Evolutionary conservation across 352 stramenopile genomes (phyloP).

Genomic region (Globisporangium cystogenes): DNA sequence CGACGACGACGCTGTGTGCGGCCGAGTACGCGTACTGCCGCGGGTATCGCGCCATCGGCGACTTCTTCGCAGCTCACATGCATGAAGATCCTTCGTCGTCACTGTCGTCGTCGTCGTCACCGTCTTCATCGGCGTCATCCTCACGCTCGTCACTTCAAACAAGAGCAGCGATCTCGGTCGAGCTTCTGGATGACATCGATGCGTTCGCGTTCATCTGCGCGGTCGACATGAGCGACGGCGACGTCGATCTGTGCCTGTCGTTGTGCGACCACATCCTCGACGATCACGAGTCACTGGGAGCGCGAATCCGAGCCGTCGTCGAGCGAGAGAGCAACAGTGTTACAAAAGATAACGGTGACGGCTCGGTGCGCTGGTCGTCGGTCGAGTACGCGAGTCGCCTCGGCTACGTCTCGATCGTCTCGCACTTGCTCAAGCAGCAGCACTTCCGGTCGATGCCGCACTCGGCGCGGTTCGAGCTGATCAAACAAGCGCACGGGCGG

Average conservation of each 20-base stretch:
- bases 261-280: not conserved
- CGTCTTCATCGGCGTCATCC: no score
- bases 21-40: constrained; percentile 1
- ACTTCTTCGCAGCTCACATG: not conserved
- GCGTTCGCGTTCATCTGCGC: not conserved
- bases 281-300: not conserved
- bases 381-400: not conserved
- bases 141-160: not conserved
- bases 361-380: not conserved
- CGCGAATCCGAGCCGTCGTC: not conserved
- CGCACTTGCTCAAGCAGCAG: not conserved
- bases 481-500: not conserved
- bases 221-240: not conserved
- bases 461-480: not conserved
- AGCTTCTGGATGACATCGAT: not conserved
- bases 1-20: not conserved
- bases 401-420: not conserved
- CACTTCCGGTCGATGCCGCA: not conserved
- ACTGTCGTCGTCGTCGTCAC: no score
- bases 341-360: not conserved
- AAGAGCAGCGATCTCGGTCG: not conserved
- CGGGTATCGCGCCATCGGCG: not conserved
- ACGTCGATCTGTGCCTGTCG: not conserved
- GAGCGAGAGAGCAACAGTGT: not conserved
- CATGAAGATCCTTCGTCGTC: not conserved